Evolutionary conservation across 257 asterid genomes (phyloP), one percentile per base, ranked within the genome.

Genomic region (Solanum gandarillasii): DNA sequence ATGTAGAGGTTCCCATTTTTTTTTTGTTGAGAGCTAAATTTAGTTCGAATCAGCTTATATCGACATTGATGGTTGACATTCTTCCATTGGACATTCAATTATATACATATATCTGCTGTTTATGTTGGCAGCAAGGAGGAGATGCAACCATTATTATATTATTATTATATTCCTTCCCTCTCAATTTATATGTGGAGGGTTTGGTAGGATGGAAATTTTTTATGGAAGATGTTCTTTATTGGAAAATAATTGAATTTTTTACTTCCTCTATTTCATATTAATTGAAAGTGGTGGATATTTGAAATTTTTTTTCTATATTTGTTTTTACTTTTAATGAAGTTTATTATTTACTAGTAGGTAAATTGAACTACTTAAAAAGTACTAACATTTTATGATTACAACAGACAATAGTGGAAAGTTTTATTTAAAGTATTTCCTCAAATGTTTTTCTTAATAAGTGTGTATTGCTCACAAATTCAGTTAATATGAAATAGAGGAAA

Each of bases 1-100:
- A 86, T 70, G 95, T 85, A 86, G 72, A 89, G 90, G 84, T 88
- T 87, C 84, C 92, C 99, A 96, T 92, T 93, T 14, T 84, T 93
- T 13, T 89, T 14, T 6, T 7, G 65, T 55, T 12, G 71, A 34
- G 38, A 14, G 65, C 36, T 34, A 81, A 41, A 48, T 16, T 1
- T 46, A 11, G 13, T 76, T 39, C 8, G 60, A 12, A 39, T 39
- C 11, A 39, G 4, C 41, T 46, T 81, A 73, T 20, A 73, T 43
- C 23, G 38, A 25, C 52, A 16, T 83, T 72, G 86, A 87, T 82
- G 27, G 74, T 12, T 35, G 58, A 14, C 46, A 78, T 68, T 68
- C 82, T 55, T 74, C 16, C 41, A 23, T 18, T 13, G 62, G 32
- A 18, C 11, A 4, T 70, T 14, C 36, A 70, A 31, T 13, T 68